Evolutionary conservation across 345 rosid species (phyloP), one percentile per base, ranked within the genome.

Genomic region (Populus alba): DNA sequence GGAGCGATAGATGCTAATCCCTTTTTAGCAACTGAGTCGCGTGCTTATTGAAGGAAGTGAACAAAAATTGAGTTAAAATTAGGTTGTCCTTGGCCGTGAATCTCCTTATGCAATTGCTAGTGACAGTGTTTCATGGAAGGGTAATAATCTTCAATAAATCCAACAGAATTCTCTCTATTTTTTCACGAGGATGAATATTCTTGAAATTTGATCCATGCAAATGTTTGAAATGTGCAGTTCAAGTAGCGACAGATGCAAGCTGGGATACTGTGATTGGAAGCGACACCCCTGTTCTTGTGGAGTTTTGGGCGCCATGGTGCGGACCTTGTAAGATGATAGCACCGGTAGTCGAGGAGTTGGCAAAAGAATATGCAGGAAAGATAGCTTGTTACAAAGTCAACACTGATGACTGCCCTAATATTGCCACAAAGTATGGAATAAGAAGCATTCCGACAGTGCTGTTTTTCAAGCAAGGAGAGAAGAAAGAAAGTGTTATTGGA

Each of bases 271-370:
- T 90, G 59, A 73, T 88, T 5, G 82, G 75, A 13, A 77, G 81
- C 29, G 75, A 81, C 4, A 87, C 16, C 67, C 92, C 92, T 7
- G 92, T 88, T 38, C 85, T 92, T 45, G 97, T 92, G 79, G 92
- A 92, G 83, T 92, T 92, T 63, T 92, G 94, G 92, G 94, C 97
- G 9, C 91, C 97, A 18, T 90, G 97, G 97, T 90, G 97, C 25
- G 97, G 94, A 47, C 97, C 97, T 18, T 92, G 92, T 79, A 83
- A 90, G 70, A 90, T 92, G 91, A 89, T 92, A 73, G 90, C 90
- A 4, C 94, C 94, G 0, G 87, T 85, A 3, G 77, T 92, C 2
- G 87, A 87, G 29, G 94, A 92, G 66, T 73, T 92, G 75, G 97
- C 97, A 1, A 88, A 86, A 68, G 91, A 92, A 71, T 90, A 89